Evolutionary conservation across 768 basidiomycete genomes (phyloP).

Genomic region (Obba rivulosa): DNA sequence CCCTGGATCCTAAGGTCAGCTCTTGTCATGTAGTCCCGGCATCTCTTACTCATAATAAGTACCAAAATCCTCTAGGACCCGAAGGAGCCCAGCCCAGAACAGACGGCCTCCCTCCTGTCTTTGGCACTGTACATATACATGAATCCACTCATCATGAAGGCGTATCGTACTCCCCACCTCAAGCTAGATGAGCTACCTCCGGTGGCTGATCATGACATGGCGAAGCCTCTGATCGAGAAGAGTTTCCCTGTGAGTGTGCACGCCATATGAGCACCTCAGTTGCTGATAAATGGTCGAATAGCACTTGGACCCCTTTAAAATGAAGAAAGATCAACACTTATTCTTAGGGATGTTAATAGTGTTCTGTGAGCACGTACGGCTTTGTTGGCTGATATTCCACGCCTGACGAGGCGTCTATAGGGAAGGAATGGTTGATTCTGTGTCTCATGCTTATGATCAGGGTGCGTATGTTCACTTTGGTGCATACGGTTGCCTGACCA

Average conservation of each 20-base stretch:
- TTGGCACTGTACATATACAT: conserved; percentile 45
- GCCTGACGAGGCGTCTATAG: not conserved
- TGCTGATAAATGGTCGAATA: conserved; percentile 2
- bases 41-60: not conserved
- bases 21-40: not conserved
- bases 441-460: conserved; percentile 5
- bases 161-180: conserved; percentile 39
- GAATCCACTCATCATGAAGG: conserved; percentile 43
- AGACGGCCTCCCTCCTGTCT: conserved; percentile 25
- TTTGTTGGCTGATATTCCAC: not conserved
- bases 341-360: conserved; percentile 21
- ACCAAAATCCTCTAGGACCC: not conserved
- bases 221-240: conserved; percentile 28
- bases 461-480: not conserved
- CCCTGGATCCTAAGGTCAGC: conserved; percentile 44
- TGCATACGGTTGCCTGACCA: not conserved
- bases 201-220: conserved; percentile 42
- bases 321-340: conserved; percentile 15
- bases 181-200: conserved; percentile 38
- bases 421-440: conserved; percentile 6
- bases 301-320: conserved; percentile 27
- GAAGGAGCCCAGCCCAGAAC: conserved; percentile 18
- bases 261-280: not conserved
- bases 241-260: conserved; percentile 28
- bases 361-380: conserved; percentile 9